These are phyloP conservation scores for Vigna angularis DNA, from an alignment of 306 rosid genomes.

Conservation along the genomic window DNA sequence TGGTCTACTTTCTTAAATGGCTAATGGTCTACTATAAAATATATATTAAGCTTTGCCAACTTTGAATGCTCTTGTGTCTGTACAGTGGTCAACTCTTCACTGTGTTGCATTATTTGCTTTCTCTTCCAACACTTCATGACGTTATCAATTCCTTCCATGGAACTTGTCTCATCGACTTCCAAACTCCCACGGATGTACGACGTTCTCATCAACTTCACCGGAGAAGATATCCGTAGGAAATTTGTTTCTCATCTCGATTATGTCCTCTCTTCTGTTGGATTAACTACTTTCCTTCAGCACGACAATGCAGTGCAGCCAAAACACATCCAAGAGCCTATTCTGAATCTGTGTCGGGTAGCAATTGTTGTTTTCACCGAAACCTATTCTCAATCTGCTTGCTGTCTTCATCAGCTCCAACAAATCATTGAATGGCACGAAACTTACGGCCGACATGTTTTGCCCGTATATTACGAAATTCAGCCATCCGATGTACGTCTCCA, in stretches of 20 bases:
- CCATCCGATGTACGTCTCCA: background rate
- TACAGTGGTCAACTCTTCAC: no score
- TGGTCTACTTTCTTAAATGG: no score
- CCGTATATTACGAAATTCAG: background rate
- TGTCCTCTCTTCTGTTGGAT: background rate
- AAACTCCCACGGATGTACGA: background rate
- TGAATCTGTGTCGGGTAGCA: background rate
- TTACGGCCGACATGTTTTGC: background rate
- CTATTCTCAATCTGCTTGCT: conserved; percentile 28
- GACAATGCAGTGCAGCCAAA: background rate
- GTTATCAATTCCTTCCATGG: no score
- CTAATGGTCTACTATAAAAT: no score
- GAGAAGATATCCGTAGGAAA: background rate
- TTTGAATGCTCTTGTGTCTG: no score
- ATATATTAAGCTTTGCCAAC: no score
- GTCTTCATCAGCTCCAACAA: conserved; percentile 28
- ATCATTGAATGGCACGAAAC: background rate
- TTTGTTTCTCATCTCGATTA: background rate
- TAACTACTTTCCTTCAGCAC: background rate
- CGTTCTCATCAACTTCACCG: conserved; percentile 26
- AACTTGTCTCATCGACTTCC: no score
- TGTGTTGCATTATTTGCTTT: no score
- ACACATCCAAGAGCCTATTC: background rate
- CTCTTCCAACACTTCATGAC: no score
- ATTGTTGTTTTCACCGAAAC: background rate